Evolutionary conservation across 371 early-diverging fungal genomes (phyloP).

Genomic region (Funneliformis caledonium): DNA sequence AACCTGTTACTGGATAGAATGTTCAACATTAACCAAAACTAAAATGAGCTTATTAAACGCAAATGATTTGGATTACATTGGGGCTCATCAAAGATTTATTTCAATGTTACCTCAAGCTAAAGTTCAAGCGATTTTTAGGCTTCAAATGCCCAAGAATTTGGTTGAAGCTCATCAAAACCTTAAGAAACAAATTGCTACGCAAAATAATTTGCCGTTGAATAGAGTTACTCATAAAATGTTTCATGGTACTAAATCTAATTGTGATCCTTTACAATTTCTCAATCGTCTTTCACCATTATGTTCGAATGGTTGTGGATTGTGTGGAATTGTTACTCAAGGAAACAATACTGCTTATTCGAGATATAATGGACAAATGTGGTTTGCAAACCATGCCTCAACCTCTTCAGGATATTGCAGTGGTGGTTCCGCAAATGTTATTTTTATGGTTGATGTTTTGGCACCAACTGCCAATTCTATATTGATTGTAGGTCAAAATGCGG

Average conservation of each 20-base stretch:
- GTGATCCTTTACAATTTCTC: slow-evolving; percentile 2
- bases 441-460: slow-evolving; percentile 25
- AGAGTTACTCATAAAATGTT: neutral
- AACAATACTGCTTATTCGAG: neutral
- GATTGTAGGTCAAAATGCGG: slow-evolving; percentile 6
- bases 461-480: neutral
- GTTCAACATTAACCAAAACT: neutral
- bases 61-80: slow-evolving; percentile 21
- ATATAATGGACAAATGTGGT: slow-evolving; percentile 23
- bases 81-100: neutral
- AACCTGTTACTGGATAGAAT: slow-evolving; percentile 19
- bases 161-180: slow-evolving; percentile 8
- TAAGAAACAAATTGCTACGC: neutral
- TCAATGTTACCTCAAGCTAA: neutral
- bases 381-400: neutral
- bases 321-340: slow-evolving; percentile 24
- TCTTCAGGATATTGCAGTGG: slow-evolving; percentile 16
- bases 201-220: neutral
- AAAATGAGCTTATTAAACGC: slow-evolving; percentile 10
- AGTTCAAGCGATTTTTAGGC: slow-evolving; percentile 26
- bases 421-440: neutral
- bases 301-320: slow-evolving; percentile 17
- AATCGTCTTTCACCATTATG: neutral
- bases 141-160: slow-evolving; percentile 36
- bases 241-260: slow-evolving; percentile 20